Evolutionary conservation across 2,329 filamentous ascomycete genomes (phyloP), one percentile per base, ranked within the genome.

Genomic region (Pyricularia sp.): DNA sequence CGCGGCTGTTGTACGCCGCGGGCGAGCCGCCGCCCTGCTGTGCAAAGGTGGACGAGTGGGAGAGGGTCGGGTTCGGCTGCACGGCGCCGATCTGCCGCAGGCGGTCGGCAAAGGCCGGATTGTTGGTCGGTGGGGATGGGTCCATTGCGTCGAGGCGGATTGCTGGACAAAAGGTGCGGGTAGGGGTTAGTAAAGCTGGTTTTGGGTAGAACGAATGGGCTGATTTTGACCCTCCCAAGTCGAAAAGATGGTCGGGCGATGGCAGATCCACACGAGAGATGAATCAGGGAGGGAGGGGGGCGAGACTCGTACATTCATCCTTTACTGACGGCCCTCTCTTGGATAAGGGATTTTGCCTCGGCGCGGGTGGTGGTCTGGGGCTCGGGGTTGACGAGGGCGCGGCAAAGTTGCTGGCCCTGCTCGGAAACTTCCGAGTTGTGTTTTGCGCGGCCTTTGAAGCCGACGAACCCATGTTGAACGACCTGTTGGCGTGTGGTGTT

Each of bases 31-130:
- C 28, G 11, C 31, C 25, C 23, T 3, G 66, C 11, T 20, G 66
- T 55, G 79, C 83, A 28, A 25, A 61, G 2, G 78, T 84, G 9
- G 84, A 86, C 1, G 84, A 85, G 28, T 82, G 78, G 6, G 84
- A 86, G 65, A 80, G 82, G 4, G 83, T 85, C 33, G 85, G 84
- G 71, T 83, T 84, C 4, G 85, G 84, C 65, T 84, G 80, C 10
- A 81, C 85, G 33, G 86, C 78, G 73, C 85, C 85, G 81, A 88
- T 86, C 71, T 84, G 77, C 30, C 80, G 80, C 5, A 88, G 80
- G 20, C 85, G 84, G 66, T 77, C 77, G 10, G 84, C 82, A 75
- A 85, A 87, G 71, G 77, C 81, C n/a, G 78, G 74, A 64, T 79
- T 76, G 23, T 77, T 73, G 68, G 75, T 67, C 69, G 71, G 71